A percentile compares a stretch with the other conserved stretches of the same genome.
phyloP scores from a whole-genome alignment of 1,284 basidiomycete genomes.

The Boletus sp. region DNA sequence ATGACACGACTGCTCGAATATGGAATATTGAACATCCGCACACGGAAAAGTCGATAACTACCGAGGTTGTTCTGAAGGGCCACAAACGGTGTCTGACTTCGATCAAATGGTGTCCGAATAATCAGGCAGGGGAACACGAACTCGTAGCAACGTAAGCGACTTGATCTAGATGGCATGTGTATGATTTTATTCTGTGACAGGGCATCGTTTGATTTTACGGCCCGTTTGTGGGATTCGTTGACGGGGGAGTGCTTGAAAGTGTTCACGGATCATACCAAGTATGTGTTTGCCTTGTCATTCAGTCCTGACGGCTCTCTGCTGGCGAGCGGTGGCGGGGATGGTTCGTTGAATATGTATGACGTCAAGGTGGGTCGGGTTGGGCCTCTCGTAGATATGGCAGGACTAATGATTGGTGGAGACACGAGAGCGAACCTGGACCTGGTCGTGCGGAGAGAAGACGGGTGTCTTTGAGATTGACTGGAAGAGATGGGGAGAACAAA shows the following conservation, averaged over 20 bases:
- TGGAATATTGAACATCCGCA: conserved; percentile 54
- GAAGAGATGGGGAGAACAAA: conserved; percentile 32
- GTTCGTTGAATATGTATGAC: conserved; percentile 34
- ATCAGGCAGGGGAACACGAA: conserved; percentile 44
- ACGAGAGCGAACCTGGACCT: conserved; percentile 32
- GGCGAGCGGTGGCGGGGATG: conserved; percentile 38
- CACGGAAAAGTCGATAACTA: conserved; percentile 23
- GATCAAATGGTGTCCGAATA: conserved; percentile 67
- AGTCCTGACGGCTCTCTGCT: conserved; percentile 53
- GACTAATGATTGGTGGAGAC: conserved; percentile 21
- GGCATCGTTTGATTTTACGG: conserved; percentile 72
- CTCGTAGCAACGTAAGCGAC: conserved; percentile 64
- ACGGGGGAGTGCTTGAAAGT: conserved; percentile 68
- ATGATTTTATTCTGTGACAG: conserved; percentile 34
- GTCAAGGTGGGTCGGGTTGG: conserved; percentile 26
- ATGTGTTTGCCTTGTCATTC: conserved; percentile 66
- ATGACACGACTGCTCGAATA: conserved; percentile 72
- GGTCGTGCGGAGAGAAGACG: conserved; percentile 34
- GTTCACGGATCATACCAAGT: conserved; percentile 61
- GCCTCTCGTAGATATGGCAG: not conserved
- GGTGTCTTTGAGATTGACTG: conserved; percentile 39
- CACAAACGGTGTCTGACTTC: conserved; percentile 66
- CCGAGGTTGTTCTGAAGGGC: conserved; percentile 50
- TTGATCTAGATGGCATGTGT: not conserved
- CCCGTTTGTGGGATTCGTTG: conserved; percentile 72